A percentile compares a stretch with the other conserved stretches of the same genome.
phyloP scores from a whole-genome alignment of 73 alveolate species.

The Tetrahymena elliotti region DNA sequence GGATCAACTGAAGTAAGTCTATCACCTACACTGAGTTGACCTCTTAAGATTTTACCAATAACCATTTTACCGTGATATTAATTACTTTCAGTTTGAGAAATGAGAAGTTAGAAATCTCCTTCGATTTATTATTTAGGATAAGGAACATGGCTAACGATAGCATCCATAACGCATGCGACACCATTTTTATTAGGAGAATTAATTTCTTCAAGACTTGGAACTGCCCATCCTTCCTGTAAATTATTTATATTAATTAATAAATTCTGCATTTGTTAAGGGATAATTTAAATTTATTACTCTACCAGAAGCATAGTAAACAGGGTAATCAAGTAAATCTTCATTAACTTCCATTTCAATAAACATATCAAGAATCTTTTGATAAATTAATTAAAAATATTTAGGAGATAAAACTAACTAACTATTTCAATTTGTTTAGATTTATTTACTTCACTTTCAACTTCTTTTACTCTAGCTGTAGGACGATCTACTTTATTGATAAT shows the following conservation, averaged over 20 bases:
- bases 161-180: conserved; percentile 52
- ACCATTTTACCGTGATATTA: conserved; percentile 66
- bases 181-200: conserved; percentile 43
- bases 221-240: conserved; percentile 84
- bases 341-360: conserved; percentile 67
- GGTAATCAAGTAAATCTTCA: conserved; percentile 71
- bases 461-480: conserved; percentile 68
- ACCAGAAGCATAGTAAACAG: conserved; percentile 72
- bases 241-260: background rate
- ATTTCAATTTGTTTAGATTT: background rate
- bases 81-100: conserved; percentile 67
- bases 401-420: background rate
- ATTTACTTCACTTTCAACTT: conserved; percentile 65
- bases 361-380: conserved; percentile 50
- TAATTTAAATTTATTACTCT: background rate
- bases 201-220: background rate
- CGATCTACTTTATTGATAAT: conserved; percentile 87
- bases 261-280: no score
- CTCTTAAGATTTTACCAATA: conserved; percentile 64
- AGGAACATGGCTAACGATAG: conserved; percentile 50
- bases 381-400: background rate
- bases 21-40: conserved; percentile 60
- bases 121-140: conserved; percentile 57
- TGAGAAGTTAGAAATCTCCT: conserved; percentile 57
- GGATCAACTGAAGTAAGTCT: conserved; percentile 48